A percentile compares a stretch with the other conserved stretches of the same genome.
These are phyloP conservation scores for Plasmodium malariae DNA, from an alignment of 169 alveolate genomes.

Conservation along the genomic window DNA sequence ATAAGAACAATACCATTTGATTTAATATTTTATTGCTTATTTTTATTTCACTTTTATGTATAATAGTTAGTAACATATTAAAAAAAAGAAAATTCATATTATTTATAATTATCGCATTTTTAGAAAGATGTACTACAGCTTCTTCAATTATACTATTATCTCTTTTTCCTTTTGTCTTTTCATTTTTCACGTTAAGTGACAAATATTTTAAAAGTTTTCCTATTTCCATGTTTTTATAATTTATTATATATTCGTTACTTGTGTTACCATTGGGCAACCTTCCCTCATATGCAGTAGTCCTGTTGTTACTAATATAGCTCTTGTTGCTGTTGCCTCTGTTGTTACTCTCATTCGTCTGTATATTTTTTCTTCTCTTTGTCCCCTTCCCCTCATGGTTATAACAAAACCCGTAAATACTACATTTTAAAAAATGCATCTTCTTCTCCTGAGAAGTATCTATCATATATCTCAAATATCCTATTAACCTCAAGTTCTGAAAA, in stretches of 20 bases:
- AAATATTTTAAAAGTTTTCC: constrained; percentile 19
- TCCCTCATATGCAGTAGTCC: background rate
- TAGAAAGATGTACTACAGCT: constrained; percentile 28
- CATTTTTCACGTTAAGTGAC: constrained; percentile 8
- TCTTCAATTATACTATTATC: constrained; percentile 9
- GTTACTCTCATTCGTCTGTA: background rate
- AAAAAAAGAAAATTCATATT: constrained; percentile 42
- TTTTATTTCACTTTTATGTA: constrained; percentile 44
- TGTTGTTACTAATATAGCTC: too few species aligned
- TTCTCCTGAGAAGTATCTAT: background rate
- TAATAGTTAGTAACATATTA: constrained; percentile 60
- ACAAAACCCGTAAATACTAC: too few species aligned
- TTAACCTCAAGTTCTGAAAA: background rate
- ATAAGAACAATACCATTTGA: constrained; percentile 28
- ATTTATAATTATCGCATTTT: constrained; percentile 15
- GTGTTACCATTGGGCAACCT: background rate
- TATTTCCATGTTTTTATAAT: constrained; percentile 5
- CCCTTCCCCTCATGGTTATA: background rate
- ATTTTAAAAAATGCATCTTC: background rate
- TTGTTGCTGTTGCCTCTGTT: background rate
- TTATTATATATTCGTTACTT: background rate
- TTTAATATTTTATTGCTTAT: constrained; percentile 32
- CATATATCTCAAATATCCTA: background rate
- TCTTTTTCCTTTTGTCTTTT: background rate
- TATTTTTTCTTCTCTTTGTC: background rate